These are phyloP conservation scores for Hibiscus mutabilis DNA, from an alignment of 345 rosid genomes.

Conservation along the genomic window DNA sequence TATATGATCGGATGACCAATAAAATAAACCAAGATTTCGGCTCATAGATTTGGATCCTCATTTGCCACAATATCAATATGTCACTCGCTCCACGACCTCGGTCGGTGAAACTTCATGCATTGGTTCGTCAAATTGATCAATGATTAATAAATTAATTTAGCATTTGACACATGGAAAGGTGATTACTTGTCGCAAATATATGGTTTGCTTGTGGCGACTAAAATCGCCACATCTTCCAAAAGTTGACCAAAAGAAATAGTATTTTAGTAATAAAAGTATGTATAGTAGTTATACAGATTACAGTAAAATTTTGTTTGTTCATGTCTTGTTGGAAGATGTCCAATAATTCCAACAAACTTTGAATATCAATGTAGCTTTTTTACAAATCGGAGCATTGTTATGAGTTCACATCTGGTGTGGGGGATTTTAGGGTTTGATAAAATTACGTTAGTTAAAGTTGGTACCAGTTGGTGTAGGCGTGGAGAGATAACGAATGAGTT, in stretches of 20 bases:
- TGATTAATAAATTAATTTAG: neutral
- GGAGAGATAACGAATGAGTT: neutral
- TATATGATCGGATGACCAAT: neutral
- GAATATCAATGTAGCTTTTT: conserved; percentile 19
- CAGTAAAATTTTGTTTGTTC: conserved; percentile 34
- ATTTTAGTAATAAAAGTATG: neutral
- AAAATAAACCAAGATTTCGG: neutral
- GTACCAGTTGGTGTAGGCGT: neutral
- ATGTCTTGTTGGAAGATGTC: conserved; percentile 34
- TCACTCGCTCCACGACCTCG: conserved; percentile 10
- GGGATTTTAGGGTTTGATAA: neutral
- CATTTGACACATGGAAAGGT: conserved; percentile 9
- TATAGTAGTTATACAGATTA: neutral
- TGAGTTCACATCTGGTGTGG: conserved; percentile 8
- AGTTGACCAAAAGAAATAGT: conserved; percentile 28
- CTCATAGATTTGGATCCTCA: conserved; percentile 12
- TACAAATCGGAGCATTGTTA: neutral
- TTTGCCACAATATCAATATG: conserved; percentile 9
- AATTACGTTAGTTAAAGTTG: neutral
- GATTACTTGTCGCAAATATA: conserved; percentile 32
- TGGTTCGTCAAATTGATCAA: neutral
- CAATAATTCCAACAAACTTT: conserved; percentile 45
- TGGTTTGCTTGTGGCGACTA: conserved; percentile 8
- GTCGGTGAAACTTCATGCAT: conserved; percentile 13
- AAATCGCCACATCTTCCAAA: no score